Conservation (phyloP, 108 stramenopile species). For the Conticribra weissflogii region DNA sequence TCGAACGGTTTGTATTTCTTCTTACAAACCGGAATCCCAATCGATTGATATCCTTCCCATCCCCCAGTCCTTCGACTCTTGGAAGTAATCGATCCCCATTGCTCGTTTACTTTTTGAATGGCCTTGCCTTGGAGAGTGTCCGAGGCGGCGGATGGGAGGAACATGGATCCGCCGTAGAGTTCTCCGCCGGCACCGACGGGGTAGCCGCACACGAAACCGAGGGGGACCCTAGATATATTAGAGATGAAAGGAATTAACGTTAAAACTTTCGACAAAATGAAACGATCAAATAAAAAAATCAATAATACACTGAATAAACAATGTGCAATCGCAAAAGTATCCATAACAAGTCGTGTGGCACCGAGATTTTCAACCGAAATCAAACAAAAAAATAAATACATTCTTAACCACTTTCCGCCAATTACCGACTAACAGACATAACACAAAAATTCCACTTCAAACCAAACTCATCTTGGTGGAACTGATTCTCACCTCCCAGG, state of each 20-base stretch:
- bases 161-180: slow-evolving; percentile 88
- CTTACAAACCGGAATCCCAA: slow-evolving; percentile 88
- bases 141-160: slow-evolving; percentile 74
- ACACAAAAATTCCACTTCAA: not conserved
- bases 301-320: no score
- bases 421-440: not conserved
- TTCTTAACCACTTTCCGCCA: not conserved
- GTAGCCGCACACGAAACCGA: slow-evolving; percentile 91
- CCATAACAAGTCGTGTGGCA: not conserved
- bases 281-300: no score
- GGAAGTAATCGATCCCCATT: slow-evolving; percentile 65
- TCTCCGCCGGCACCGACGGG: slow-evolving; percentile 73
- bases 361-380: not conserved
- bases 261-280: no score
- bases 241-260: no score
- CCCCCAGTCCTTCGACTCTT: slow-evolving; percentile 12
- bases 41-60: slow-evolving; percentile 67
- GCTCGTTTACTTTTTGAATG: slow-evolving; percentile 79
- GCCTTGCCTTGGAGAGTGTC: slow-evolving; percentile 83
- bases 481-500: slow-evolving; percentile 73
- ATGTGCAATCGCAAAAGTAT: no score
- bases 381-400: not conserved
- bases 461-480: not conserved
- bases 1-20: slow-evolving; percentile 88
- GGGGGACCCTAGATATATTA: slow-evolving; percentile 72